Conservation (phyloP, 192 early-diverging fungal genomes). For the Coemansia sp. region DNA sequence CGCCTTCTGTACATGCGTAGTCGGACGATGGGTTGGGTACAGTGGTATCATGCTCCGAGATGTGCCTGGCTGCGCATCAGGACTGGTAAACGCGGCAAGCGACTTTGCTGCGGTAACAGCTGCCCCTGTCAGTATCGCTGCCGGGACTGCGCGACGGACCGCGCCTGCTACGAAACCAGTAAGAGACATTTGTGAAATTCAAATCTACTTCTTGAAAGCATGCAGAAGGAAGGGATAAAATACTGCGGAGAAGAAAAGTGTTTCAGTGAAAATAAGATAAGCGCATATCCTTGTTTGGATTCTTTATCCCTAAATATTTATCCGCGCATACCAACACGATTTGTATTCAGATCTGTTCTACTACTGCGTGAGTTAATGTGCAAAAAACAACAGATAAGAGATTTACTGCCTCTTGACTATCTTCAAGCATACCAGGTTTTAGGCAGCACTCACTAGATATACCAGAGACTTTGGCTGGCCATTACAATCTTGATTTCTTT, state of each 20-base stretch:
- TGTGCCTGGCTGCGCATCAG: constrained; percentile 35
- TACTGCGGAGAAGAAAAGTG: not conserved
- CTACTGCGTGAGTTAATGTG: too few species aligned
- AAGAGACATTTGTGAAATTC: constrained; percentile 24
- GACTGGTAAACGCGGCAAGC: constrained; percentile 49
- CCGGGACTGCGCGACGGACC: constrained; percentile 23
- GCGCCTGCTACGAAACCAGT: constrained; percentile 19
- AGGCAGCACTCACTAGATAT: too few species aligned
- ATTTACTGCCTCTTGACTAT: too few species aligned
- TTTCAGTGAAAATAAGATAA: not conserved
- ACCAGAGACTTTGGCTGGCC: too few species aligned
- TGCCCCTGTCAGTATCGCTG: constrained; percentile 29
- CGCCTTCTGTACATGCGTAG: constrained; percentile 61
- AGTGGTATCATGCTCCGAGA: constrained; percentile 47
- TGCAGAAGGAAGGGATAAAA: not conserved
- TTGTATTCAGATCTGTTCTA: too few species aligned
- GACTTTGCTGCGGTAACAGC: constrained; percentile 27
- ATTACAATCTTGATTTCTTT: too few species aligned
- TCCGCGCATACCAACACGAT: not conserved
- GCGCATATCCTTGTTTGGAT: not conserved
- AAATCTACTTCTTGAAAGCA: not conserved
- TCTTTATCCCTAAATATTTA: not conserved
- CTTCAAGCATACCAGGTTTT: too few species aligned
- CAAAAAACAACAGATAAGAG: too few species aligned
- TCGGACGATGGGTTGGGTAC: constrained; percentile 64